phyloP scores from a whole-genome alignment of 23 red algal genomes.

The Gracilaria vermiculophylla region DNA sequence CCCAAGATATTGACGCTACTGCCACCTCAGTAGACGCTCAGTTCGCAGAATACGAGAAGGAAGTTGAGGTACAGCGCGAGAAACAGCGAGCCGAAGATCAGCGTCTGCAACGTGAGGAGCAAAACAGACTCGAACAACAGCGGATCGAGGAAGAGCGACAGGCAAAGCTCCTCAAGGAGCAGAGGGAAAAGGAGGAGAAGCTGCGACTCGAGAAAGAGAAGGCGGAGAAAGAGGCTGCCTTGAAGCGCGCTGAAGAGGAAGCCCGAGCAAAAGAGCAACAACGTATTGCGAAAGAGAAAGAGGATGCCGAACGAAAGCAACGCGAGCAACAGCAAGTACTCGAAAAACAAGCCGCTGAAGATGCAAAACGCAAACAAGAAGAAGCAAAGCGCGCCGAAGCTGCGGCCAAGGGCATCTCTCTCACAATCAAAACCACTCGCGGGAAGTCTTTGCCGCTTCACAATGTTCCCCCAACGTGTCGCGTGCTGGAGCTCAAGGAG shows the following conservation, averaged over 20 bases:
- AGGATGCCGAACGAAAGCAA: neutral
- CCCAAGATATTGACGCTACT: neutral
- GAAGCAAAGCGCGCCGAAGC: neutral
- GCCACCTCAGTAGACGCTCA: neutral
- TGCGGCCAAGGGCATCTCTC: slow-evolving; percentile 10
- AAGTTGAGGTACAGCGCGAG: neutral
- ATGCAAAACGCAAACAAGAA: slow-evolving; percentile 25
- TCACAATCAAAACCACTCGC: slow-evolving; percentile 53
- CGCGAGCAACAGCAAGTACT: neutral
- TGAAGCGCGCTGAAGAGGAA: neutral
- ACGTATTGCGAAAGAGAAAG: slow-evolving; percentile 20
- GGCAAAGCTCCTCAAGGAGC: slow-evolving; percentile 4
- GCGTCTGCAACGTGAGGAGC: neutral
- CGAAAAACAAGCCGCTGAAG: slow-evolving; percentile 14
- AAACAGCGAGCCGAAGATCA: slow-evolving; percentile 20
- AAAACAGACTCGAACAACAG: slow-evolving; percentile 17
- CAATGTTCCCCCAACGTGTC: neutral
- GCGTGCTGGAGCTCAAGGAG: slow-evolving; percentile 28
- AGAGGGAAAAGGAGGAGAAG: slow-evolving; percentile 43
- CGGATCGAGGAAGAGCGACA: slow-evolving; percentile 30
- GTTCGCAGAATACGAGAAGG: slow-evolving; percentile 32
- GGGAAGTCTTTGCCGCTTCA: slow-evolving; percentile 17
- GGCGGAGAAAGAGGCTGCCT: slow-evolving; percentile 17
- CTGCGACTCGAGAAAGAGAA: slow-evolving; percentile 16
- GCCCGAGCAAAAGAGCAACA: neutral